Conservation (phyloP, 352 stramenopile species). For the Blastocystis sp. region DNA sequence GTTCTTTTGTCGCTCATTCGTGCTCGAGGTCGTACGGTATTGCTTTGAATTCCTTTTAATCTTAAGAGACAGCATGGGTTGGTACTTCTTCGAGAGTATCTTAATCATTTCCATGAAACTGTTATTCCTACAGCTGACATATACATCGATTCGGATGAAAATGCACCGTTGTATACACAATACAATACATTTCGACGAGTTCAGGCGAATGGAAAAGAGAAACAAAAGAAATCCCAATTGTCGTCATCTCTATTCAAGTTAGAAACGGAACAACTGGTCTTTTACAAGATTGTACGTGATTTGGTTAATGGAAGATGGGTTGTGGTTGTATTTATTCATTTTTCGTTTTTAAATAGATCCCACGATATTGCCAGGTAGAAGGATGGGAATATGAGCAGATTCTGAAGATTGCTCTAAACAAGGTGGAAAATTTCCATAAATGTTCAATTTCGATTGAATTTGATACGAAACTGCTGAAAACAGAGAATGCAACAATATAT, state of each 20-base stretch:
- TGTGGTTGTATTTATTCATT: background rate
- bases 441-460: background rate
- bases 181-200: slow-evolving; percentile 14
- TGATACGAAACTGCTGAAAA: background rate
- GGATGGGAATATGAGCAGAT: slow-evolving; percentile 46
- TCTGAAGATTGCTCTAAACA: slow-evolving; percentile 1
- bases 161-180: background rate
- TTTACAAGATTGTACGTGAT: slow-evolving; percentile 26
- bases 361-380: slow-evolving; percentile 12
- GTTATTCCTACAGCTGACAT: background rate
- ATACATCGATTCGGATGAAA: slow-evolving; percentile 23
- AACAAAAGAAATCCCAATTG: background rate
- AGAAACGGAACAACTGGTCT: slow-evolving; percentile 44
- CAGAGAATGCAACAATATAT: background rate
- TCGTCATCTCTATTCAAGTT: background rate
- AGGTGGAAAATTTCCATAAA: background rate
- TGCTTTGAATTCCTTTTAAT: background rate
- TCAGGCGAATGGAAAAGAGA: background rate
- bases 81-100: background rate
- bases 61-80: slow-evolving; percentile 3
- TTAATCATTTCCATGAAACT: background rate
- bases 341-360: background rate
- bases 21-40: background rate
- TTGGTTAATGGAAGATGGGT: background rate
- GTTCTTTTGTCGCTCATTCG: background rate